Evolutionary conservation across 1,284 basidiomycete genomes (phyloP), one percentile per base, ranked within the genome.

Genomic region (Austroboletus olivaceoglutinosus): DNA sequence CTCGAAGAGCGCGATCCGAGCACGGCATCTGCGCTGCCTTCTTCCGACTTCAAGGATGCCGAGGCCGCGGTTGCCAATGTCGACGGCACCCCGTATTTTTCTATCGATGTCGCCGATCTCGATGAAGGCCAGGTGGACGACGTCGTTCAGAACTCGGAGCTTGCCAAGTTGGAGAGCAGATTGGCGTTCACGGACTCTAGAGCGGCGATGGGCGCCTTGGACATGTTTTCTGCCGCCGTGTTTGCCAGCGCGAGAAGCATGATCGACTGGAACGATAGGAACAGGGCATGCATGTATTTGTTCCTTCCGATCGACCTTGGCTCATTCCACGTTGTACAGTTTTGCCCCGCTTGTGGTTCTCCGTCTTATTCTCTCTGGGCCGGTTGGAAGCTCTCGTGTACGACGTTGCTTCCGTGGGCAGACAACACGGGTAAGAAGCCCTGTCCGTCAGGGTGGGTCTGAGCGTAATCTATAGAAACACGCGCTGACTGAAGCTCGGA

Each of bases 361-460:
- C 78, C 78, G 4, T 84, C 87, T 1, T 92, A 94, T 65, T 90
- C 91, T 1, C 77, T 93, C 56, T 98, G 95, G 94, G 93, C 85
- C 5, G 96, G 96, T 0, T 98, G 94, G 93, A 99, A 99, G 71
- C 73, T 94, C 5, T 78, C 81, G 8, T 99, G 96, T 67, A 73
- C 80, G 3, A 81, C 89, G 0, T 72, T 91, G 11, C 68, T 90
- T 23, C 86, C 87, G 4, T 88, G 87, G 83, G 75, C 78, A 16
- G 76, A 85, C 53, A 83, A 83, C 48, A 70, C 71, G 42, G 80
- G 75, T 31, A 76, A 73, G 61, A 81, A 81, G 58, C 81, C 83
- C 2, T 91, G 88, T 72, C 78, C 78, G 10, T 85, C 87, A 50
- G 77, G 73, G 85, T 89, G 71, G 45, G 79, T 71, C 25, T 15